Evolutionary conservation across 345 rosid species (phyloP), one percentile per base, ranked within the genome.

Genomic region (Psidium guajava): DNA sequence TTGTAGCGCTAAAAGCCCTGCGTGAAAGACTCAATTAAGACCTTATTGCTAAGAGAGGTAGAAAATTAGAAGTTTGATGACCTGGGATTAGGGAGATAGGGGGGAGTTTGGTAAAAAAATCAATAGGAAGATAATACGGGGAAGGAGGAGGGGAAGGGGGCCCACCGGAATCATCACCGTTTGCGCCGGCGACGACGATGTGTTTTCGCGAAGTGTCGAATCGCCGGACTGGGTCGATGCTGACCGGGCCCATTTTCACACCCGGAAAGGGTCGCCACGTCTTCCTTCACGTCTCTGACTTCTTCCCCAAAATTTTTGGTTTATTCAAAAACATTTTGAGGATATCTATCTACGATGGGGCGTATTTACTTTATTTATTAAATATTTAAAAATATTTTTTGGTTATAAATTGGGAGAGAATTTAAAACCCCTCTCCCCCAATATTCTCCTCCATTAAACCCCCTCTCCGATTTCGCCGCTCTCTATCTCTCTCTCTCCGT

Each of bases 391-490:
- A 44, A 55, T 6, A 36, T 8, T 5, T 5, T 22, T 40, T 40
- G 50, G 27, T 49, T 25, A 83, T 18, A 40, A 83, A 83, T 15
- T 20, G 40, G 77, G 58, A 83, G 20, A 83, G 28, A 5, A 3
- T 16, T 44, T 50, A 47, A 87, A 83, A 61, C 77, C 77, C 53
- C 74, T 15, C 55, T 5, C 36, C n/a, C n/a, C 73, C 10, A 14
- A 36, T 69, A 36, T 20, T 27, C 22, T 50, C 81, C 51, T 52
- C 85, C 86, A 56, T 80, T 44, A 85, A 87, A 73, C 83, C 90
- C 55, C 88, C 84, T 83, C 51, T 86, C 89, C 87, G 83, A 82
- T 20, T 84, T 86, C 20, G 2, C 86, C 84, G 87, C 47, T 14
- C 27, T 49, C 82, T 51, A 28, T 6, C 2, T 40, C n/a, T 56